Evolutionary conservation across 2,329 filamentous ascomycete genomes (phyloP), one percentile per base, ranked within the genome.

Genomic region (Setomelanomma holmii): DNA sequence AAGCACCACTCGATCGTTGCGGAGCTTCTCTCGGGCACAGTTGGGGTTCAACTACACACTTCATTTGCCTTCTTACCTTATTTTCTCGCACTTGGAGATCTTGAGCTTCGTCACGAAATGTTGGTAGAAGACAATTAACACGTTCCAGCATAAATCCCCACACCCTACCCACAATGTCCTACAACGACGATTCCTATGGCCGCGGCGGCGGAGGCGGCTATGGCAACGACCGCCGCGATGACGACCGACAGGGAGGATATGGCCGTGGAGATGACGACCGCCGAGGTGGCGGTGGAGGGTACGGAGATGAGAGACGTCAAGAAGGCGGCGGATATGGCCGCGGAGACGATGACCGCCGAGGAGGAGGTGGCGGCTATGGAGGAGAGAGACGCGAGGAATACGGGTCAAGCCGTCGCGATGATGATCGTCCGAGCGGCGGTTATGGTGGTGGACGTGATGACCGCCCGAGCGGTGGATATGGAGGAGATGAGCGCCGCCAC

Each of bases 151-250:
- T 14, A 30, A 8, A 30, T 30, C 27, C 27, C 14, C 10, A 30
- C 27, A 30, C 27, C 27, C 27, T 12, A 22, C 16, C 23, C 43
- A 61, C 22, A 38, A 67, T 67, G 64, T 67, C 64, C 23, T 66
- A 67, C 56, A 68, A 66, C 58, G 55, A 66, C 57, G 59, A 64
- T 12, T 59, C 57, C 21, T 55, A 56, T 53, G 51, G 55, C 30
- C 48, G 53, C 17, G 56, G 55, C 19, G 52, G 59, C 12, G 53
- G 61, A 27, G 43, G 43, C 20, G 49, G 49, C 24, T 22, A 40
- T 17, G 41, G 49, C 36, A 35, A 42, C 24, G 34, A 49, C 16
- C 45, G 52, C 39, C 48, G 60, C n/a, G 52, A 53, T 30, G 46
- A 55, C 17, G 17, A 23, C 21, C 11, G 36, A 21, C 36, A 40